Evolutionary conservation across 176 grass and related monocot species (phyloP), one percentile per base, ranked within the genome.

Genomic region (Triticum urartu): DNA sequence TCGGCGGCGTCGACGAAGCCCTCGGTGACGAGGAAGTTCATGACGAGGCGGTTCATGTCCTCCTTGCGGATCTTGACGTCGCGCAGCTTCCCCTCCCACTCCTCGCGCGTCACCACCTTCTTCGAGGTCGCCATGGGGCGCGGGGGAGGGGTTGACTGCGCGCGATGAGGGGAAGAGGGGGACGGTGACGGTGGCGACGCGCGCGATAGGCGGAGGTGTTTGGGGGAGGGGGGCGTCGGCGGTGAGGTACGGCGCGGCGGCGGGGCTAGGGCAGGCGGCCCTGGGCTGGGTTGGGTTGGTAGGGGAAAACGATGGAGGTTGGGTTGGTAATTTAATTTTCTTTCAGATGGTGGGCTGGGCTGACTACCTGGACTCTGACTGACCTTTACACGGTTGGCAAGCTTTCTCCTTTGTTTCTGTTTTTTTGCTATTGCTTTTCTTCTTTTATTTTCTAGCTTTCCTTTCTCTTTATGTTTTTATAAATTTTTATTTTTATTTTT

Each of bases 11-110:
- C 93, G 60, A 94, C 91, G 77, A 90, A 88, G 33, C 95, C 95
- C 85, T 98, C 95, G 64, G 91, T 94, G 77, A 98, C 89, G 54
- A 98, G 88, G 85, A 90, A 98, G 81, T 98, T 98, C 95, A 98
- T 98, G 61, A 98, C 91, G 69, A 98, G 91, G 65, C 86, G 81
- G 83, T 98, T 92, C 96, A 98, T 94, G 89, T 92, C 91, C 81
- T 93, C 94, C 82, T 95, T 98, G 35, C 92, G 91, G 56, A 98
- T 94, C 91, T 94, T 95, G 68, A 92, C 93, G 39, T 92, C 92
- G 48, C 88, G 89, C 21, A 98, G 92, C 86, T 98, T 98, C 81
- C 90, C 82, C 80, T 98, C 96, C 96, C 96, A 98, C 83, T 95
- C 96, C 22, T 95, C 93, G 50, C 88, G 90, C 77, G 91, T 94